Conservation (phyloP, 2,329 filamentous ascomycete species). For the Verticillium nonalfalfae region DNA sequence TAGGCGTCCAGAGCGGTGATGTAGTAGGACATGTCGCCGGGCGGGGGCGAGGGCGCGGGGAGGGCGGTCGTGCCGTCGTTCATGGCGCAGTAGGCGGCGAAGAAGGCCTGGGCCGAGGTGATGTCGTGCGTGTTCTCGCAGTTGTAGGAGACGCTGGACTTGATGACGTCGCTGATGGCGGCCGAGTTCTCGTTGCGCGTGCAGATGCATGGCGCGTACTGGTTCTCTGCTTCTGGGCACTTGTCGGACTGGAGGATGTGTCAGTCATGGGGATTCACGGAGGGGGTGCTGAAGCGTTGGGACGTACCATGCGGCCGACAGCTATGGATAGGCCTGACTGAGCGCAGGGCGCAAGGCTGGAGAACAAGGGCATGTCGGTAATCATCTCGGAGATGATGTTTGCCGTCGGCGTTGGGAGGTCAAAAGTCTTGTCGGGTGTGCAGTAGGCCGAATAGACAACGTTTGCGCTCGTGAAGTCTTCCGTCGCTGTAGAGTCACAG, state of each 20-base stretch:
- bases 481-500: slow-evolving; percentile 39
- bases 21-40: slow-evolving; percentile 50
- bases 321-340: slow-evolving; percentile 27
- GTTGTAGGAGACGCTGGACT: slow-evolving; percentile 30
- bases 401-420: slow-evolving; percentile 33
- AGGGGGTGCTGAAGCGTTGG: background rate
- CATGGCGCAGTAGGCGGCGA: slow-evolving; percentile 45
- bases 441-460: slow-evolving; percentile 42
- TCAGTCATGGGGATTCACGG: background rate
- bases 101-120: slow-evolving; percentile 41
- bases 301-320: slow-evolving; percentile 25
- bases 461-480: slow-evolving; percentile 40
- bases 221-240: slow-evolving; percentile 31
- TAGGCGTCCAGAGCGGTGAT: slow-evolving; percentile 44
- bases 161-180: slow-evolving; percentile 34
- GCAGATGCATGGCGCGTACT: slow-evolving; percentile 46
- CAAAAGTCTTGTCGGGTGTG: slow-evolving; percentile 28
- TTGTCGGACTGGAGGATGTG: background rate
- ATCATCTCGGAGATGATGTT: slow-evolving; percentile 39
- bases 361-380: slow-evolving; percentile 38
- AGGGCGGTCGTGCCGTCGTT: slow-evolving; percentile 42
- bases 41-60: slow-evolving; percentile 35
- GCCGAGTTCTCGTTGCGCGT: slow-evolving; percentile 41
- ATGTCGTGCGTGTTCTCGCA: slow-evolving; percentile 43
- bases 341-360: slow-evolving; percentile 37